These are phyloP conservation scores for Trichoderma citrinoviride DNA, from an alignment of 2,329 filamentous ascomycete genomes.

Conservation along the genomic window DNA sequence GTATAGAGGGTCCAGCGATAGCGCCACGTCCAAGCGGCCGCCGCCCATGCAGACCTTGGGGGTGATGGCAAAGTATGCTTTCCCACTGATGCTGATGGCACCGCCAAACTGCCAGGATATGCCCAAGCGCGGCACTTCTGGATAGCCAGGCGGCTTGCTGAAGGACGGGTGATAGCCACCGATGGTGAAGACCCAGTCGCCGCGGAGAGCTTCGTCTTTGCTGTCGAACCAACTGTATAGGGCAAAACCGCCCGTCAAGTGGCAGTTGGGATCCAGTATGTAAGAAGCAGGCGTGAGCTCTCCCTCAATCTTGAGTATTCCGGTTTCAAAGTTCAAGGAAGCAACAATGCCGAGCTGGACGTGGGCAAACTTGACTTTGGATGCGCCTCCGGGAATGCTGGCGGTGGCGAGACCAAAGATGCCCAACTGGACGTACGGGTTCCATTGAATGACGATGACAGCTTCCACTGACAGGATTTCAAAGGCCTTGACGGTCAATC, in stretches of 20 bases:
- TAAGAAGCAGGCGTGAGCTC: constrained; percentile 37
- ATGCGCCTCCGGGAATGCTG: neutral
- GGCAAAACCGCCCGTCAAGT: constrained; percentile 39
- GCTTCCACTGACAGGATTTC: neutral
- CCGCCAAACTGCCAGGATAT: constrained; percentile 31
- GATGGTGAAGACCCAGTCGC: constrained; percentile 40
- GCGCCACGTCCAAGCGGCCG: constrained; percentile 25
- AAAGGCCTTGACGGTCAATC: neutral
- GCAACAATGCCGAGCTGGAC: constrained; percentile 33
- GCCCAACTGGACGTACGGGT: neutral
- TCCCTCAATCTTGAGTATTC: constrained; percentile 33
- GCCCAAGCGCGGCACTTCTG: constrained; percentile 31
- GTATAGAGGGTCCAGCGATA: constrained; percentile 23
- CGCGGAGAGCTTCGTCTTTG: constrained; percentile 13
- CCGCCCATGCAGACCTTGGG: constrained; percentile 39
- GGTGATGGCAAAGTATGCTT: constrained; percentile 41
- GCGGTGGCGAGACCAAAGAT: neutral
- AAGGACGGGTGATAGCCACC: constrained; percentile 40
- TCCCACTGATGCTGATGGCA: constrained; percentile 32
- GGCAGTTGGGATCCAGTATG: constrained; percentile 35
- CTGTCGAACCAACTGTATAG: constrained; percentile 26
- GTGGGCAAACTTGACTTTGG: constrained; percentile 6
- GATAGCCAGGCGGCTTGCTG: constrained; percentile 32
- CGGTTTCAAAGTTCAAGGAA: constrained; percentile 31
- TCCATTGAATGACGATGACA: neutral